Evolutionary conservation across 2,329 filamentous ascomycete species (phyloP), one percentile per base, ranked within the genome.

Genomic region (Colletotrichum melonis): DNA sequence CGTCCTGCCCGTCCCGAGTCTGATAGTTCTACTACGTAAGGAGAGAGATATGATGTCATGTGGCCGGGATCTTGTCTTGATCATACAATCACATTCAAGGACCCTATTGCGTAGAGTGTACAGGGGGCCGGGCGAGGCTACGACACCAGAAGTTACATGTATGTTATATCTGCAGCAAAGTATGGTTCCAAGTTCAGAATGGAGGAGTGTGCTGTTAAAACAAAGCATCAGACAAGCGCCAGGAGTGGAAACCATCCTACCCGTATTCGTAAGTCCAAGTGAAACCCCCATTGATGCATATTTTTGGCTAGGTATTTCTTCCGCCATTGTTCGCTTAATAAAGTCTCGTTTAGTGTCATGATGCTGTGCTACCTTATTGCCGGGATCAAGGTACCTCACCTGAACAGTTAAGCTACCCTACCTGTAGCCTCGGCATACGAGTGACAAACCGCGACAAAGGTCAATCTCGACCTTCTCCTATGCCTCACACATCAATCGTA

Each of bases 1-100:
- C 14, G 12, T n/a, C 49, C n/a, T 54, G 49, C 9, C 19, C 49
- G 16, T 57, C 22, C 24, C 2, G 26, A 26, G 16, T 28, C 55
- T 30, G 24, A 19, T 28, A 56, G 62, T 56, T 55, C 22, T 52
- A 55, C 30, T 26, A 26, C 26, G 26, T 26, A 26, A 26, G 16
- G 63, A 42, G 14, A 19, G 52, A 42, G 16, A 42, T 8, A 52
- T 65, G 32, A 65, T 65, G 63, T 46, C 63, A 65, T 65, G 52
- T 30, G 11, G 24, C 12, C 5, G 16, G 49, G 52, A 52, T n/a
- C 22, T 11, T 22, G 35, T 42, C 28, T 30, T 64, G 49, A 22
- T 42, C 38, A 19, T 19, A 19, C 14, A 30, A 22, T 42, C 38
- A 42, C 7, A 19, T 42, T 42, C 38, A 6, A 42, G 38, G 14